A percentile compares a stretch with the other conserved stretches of the same genome.
phyloP scores from a whole-genome alignment of 768 basidiomycete species.

The Leucogyrophana mollusca region DNA sequence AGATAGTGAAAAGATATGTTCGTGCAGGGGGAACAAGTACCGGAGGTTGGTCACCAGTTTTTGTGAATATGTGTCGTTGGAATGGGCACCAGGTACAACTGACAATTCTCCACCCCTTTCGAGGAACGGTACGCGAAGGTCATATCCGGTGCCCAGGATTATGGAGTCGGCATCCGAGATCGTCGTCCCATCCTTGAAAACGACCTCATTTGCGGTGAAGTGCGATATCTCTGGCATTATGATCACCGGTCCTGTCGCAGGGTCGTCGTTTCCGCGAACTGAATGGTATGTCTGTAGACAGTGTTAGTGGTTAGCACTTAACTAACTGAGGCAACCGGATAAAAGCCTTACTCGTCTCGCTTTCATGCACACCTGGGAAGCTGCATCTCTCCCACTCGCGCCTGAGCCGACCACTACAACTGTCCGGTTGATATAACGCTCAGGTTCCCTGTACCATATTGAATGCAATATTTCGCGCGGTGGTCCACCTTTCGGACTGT shows the following conservation, averaged over 20 bases:
- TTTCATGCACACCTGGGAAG: constrained; percentile 37
- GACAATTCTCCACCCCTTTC: constrained; percentile 21
- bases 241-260: constrained; percentile 19
- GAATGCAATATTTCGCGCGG: constrained; percentile 48
- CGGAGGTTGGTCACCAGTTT: constrained; percentile 46
- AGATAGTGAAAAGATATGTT: constrained; percentile 53
- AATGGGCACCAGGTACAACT: constrained; percentile 13
- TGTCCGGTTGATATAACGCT: constrained; percentile 37
- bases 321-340: too few relatives aligned
- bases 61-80: constrained; percentile 9
- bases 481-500: constrained; percentile 13
- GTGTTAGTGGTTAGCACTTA: not conserved
- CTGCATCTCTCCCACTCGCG: constrained; percentile 46
- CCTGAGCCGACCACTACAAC: constrained; percentile 53
- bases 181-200: constrained; percentile 47
- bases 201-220: constrained; percentile 42
- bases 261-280: constrained; percentile 24
- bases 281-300: constrained; percentile 37
- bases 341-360: constrained; percentile 40
- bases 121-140: constrained; percentile 51
- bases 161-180: constrained; percentile 42
- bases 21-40: constrained; percentile 55
- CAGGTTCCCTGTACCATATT: constrained; percentile 50
- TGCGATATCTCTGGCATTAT: constrained; percentile 46
- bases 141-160: constrained; percentile 56